phyloP scores from a whole-genome alignment of 2,329 filamentous ascomycete species.

The Colletotrichum neosansevieriae region DNA sequence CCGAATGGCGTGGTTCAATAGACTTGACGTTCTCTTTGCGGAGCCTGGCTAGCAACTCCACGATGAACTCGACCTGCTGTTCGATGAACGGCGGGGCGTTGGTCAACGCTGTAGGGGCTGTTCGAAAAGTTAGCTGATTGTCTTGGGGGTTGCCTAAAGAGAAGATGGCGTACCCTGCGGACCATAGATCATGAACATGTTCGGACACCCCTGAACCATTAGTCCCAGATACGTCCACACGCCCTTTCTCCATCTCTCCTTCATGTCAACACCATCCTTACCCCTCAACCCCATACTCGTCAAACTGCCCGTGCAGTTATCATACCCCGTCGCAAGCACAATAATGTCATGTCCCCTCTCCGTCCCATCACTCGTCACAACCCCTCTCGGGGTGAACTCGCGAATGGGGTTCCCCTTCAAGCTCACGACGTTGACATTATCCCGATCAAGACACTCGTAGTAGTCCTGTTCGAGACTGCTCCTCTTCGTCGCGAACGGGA shows the following conservation, averaged over 20 bases:
- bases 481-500: constrained; percentile 61
- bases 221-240: constrained; percentile 47
- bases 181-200: constrained; percentile 44
- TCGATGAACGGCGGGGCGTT: constrained; percentile 40
- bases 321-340: constrained; percentile 51
- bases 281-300: constrained; percentile 48
- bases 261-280: constrained; percentile 45
- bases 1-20: constrained; percentile 38
- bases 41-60: constrained; percentile 33
- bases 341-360: constrained; percentile 52
- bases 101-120: constrained; percentile 42
- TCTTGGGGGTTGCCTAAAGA: neutral
- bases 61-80: constrained; percentile 41
- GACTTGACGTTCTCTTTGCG: constrained; percentile 24
- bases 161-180: constrained; percentile 40
- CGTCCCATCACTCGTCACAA: constrained; percentile 53
- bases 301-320: constrained; percentile 50
- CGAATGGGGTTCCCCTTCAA: constrained; percentile 57
- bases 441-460: constrained; percentile 61
- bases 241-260: constrained; percentile 49
- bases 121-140: neutral
- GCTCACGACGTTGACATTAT: constrained; percentile 59
- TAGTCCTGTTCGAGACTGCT: constrained; percentile 60
- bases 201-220: constrained; percentile 41
- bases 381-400: constrained; percentile 53